Evolutionary conservation across 2,329 filamentous ascomycete species (phyloP), one percentile per base, ranked within the genome.

Genomic region (Exserohilum rostratum): DNA sequence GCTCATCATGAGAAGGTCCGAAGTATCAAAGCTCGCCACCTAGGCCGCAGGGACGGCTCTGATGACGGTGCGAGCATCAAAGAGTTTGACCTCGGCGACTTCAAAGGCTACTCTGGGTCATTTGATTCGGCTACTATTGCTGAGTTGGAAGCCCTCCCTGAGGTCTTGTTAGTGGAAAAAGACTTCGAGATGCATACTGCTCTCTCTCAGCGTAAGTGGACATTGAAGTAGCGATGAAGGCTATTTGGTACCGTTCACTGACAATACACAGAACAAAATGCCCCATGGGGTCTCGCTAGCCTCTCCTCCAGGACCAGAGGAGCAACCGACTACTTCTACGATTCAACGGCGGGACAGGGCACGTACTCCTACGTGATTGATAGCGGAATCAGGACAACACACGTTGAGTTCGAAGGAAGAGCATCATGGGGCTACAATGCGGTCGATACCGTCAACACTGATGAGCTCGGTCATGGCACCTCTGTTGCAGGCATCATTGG

Each of bases 311-410:
- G 53, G 11, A 57, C 55, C 2, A 45, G 44, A 5, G 60, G 57
- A 15, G 62, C 63, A 1, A 60, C 45, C 2, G 57, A 46, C 38
- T 71, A 73, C 52, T 38, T 67, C 35, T 73, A 70, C 29, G 70
- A 73, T 35, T 37, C 35, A 1, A 57, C 52, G 6, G 65, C 61
- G 18, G 68, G 69, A 7, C 12, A 53, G 2, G 62, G 57, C 9
- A 69, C 61, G 1, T 72, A 58, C 52, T 64, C 60, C 13, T 89
- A 85, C 68, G 76, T 89, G 20, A 78, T 89, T 15, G 87, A 89
- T 71, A 88, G 85, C 2, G 87, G 87, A 53, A 83, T 89, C 68
- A 73, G 77, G 40, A 72, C 72, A 18, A 81, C 78, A 1, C 87
- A 89, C 72, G 18, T 45, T 2, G 72, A 73, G 13, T 74, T 74